These are phyloP conservation scores for Exophiala phaeomuriformis DNA, from an alignment of 2,329 filamentous ascomycete species.

Conservation along the genomic window DNA sequence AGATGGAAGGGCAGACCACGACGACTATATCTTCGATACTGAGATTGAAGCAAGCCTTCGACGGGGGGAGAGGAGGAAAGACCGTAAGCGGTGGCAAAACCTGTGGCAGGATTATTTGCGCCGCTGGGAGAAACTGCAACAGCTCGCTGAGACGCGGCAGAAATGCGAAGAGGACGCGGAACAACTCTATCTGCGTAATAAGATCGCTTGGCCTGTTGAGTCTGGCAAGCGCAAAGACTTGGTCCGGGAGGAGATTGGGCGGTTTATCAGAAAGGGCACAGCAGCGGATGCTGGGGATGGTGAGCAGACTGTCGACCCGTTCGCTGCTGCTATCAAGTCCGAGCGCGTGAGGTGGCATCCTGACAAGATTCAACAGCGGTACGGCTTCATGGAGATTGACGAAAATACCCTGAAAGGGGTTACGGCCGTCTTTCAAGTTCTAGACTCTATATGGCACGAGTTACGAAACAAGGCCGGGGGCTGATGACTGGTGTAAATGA, in stretches of 20 bases:
- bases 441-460: conserved; percentile 70
- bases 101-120: conserved; percentile 59
- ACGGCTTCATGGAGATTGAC: conserved; percentile 70
- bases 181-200: conserved; percentile 32
- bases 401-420: conserved; percentile 66
- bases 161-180: conserved; percentile 12
- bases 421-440: conserved; percentile 83
- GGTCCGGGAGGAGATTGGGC: conserved; percentile 53
- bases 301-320: conserved; percentile 28
- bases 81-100: conserved; percentile 48
- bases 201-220: conserved; percentile 67
- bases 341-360: conserved; percentile 95
- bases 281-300: conserved; percentile 4
- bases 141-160: conserved; percentile 20
- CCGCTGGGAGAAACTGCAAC: conserved; percentile 53
- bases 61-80: conserved; percentile 57
- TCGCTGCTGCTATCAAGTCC: conserved; percentile 57
- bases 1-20: neutral
- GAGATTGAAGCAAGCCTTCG: conserved; percentile 64
- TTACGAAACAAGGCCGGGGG: conserved; percentile 3
- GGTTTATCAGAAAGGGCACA: conserved; percentile 54
- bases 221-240: conserved; percentile 54
- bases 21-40: conserved; percentile 43
- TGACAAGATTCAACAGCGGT: conserved; percentile 89
- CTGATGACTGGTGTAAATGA: neutral